Evolutionary conservation across 2,329 filamentous ascomycete species (phyloP), one percentile per base, ranked within the genome.

Genomic region (Colletotrichum horii): DNA sequence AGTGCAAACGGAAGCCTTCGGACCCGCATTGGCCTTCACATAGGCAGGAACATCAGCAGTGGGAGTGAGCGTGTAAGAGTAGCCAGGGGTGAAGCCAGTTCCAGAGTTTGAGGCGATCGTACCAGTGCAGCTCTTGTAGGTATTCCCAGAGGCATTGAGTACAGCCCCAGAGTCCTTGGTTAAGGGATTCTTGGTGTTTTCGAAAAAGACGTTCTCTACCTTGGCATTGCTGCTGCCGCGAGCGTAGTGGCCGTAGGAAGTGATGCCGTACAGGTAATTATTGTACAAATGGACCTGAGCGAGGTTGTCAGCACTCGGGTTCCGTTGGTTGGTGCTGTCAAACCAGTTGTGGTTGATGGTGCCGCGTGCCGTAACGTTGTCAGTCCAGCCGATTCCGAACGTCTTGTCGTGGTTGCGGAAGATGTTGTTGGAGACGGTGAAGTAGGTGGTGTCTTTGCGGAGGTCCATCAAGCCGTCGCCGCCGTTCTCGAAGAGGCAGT

Each of bases 351-450:
- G 67, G 62, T 74, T 73, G 56, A 78, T 74, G 8, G 74, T 78
- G 26, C 71, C 77, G 15, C 71, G 68, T 0, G 76, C 74, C 1
- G 71, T 68, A 12, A 78, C 77, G 3, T 78, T 78, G 4, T 77
- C 76, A 2, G 77, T 78, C 77, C 77, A 78, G 64, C 77, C 74
- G 26, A 78, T 78, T 15, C 77, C 77, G 30, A 78, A 78, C 30
- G 60, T 75, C 66, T 78, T 78, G 68, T 78, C 74, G 62, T 78
- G 76, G 61, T 78, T 77, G 28, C 76, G 72, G 58, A 78, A 76
- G 16, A 77, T 74, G 60, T 76, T 78, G 70, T 78, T 78, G 14
- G 77, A 78, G 8, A 78, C 77, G 60, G 77, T 78, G 60, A 75
- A 77, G 68, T 74, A 78, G 9, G 74, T 77, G 15, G 77, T 78